Evolutionary conservation across 2,329 filamentous ascomycete genomes (phyloP).

Genomic region (Trichoderma sp.): DNA sequence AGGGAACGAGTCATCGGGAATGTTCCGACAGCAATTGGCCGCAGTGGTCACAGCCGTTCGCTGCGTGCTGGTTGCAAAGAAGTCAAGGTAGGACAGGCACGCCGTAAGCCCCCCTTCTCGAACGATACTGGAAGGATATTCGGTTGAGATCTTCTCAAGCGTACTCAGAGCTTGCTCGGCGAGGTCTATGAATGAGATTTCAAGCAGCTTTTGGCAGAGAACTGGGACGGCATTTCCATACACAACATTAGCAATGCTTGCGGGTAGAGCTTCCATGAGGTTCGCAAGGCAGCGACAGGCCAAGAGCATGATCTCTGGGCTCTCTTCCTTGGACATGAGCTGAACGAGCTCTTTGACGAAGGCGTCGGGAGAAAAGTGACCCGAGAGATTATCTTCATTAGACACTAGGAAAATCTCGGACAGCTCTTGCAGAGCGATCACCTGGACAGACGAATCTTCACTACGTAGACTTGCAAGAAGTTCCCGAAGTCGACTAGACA

Average conservation of each 20-base stretch:
- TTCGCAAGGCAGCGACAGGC: constrained; percentile 95
- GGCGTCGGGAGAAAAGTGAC: constrained; percentile 89
- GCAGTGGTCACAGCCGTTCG: constrained; percentile 95
- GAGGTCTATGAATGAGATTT: constrained; percentile 95
- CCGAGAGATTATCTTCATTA: constrained; percentile 93
- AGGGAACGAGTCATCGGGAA: constrained; percentile 87
- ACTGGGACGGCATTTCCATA: constrained; percentile 96
- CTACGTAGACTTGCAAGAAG: constrained; percentile 73
- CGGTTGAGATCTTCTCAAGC: constrained; percentile 93
- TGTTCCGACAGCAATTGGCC: constrained; percentile 96
- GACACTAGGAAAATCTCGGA: constrained; percentile 92
- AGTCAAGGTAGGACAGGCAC: constrained; percentile 94
- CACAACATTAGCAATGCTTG: constrained; percentile 90
- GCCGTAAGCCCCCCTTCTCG: constrained; percentile 92
- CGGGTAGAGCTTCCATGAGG: constrained; percentile 92
- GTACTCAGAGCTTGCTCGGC: constrained; percentile 97
- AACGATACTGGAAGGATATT: constrained; percentile 93
- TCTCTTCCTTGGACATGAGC: constrained; percentile 93
- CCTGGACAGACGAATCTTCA: constrained; percentile 84
- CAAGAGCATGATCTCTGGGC: constrained; percentile 94
- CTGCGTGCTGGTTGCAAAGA: constrained; percentile 96
- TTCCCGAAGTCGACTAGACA: constrained; percentile 75
- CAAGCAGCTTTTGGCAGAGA: constrained; percentile 88
- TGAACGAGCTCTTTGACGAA: constrained; percentile 92
- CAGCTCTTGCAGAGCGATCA: constrained; percentile 88